phyloP scores from a whole-genome alignment of 2,329 filamentous ascomycete genomes.

The Spiromastix sp. region DNA sequence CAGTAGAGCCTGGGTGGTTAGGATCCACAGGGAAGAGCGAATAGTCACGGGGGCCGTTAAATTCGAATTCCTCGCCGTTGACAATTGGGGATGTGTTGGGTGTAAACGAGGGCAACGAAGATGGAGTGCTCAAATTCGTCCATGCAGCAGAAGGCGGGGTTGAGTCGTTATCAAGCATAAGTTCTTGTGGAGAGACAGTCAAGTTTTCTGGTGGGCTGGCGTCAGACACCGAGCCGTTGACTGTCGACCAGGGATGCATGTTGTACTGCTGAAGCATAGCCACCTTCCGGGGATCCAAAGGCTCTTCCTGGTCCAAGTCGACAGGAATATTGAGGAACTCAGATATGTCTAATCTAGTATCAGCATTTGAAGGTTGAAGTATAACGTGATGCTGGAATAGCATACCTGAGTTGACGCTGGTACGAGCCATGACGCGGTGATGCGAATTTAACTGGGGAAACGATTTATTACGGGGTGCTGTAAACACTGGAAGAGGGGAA shows the following conservation, averaged over 20 bases:
- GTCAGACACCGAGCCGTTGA: constrained; percentile 32
- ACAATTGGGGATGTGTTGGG: constrained; percentile 71
- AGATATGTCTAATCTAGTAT: constrained; percentile 18
- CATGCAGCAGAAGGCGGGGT: constrained; percentile 73
- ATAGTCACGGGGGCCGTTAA: too few relatives aligned
- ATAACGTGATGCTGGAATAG: constrained; percentile 25
- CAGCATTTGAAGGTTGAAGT: constrained; percentile 3
- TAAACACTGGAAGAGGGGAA: constrained; percentile 31
- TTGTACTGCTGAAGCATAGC: constrained; percentile 17
- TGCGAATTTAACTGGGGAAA: constrained; percentile 20
- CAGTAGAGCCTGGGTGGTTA: too few relatives aligned
- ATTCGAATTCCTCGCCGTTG: constrained; percentile 45
- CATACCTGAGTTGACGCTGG: constrained; percentile 27
- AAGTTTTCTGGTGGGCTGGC: too few relatives aligned
- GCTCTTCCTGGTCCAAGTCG: constrained; percentile 17
- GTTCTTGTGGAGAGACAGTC: constrained; percentile 77
- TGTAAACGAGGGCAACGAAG: constrained; percentile 62
- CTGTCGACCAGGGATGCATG: constrained; percentile 29
- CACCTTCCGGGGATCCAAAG: constrained; percentile 17
- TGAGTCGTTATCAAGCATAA: constrained; percentile 58
- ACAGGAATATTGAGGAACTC: constrained; percentile 20
- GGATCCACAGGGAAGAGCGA: constrained; percentile 52
- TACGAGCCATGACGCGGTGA: constrained; percentile 30
- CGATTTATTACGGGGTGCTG: constrained; percentile 16
- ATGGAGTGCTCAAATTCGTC: constrained; percentile 76